phyloP scores from a whole-genome alignment of 192 early-diverging fungal species.

The Lobosporangium transversale region DNA sequence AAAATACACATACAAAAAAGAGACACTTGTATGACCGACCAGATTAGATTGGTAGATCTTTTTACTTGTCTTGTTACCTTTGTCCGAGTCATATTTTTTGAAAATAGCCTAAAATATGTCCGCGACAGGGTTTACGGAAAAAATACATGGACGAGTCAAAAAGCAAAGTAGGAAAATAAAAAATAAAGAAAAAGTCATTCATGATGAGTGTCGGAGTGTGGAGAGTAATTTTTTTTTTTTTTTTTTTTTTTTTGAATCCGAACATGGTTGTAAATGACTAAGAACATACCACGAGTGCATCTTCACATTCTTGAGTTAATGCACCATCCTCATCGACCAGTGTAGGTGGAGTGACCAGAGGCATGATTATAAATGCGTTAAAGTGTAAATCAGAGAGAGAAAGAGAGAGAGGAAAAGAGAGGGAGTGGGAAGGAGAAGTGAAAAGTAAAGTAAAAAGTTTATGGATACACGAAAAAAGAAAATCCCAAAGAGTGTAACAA shows the following conservation, averaged over 20 bases:
- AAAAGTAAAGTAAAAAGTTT: no score
- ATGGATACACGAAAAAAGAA: neutral
- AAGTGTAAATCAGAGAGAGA: conserved; percentile 7
- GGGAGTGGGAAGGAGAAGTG: no score
- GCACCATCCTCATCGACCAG: conserved; percentile 48
- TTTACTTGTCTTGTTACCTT: no score
- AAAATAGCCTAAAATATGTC: conserved; percentile 43
- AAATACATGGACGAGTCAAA: neutral
- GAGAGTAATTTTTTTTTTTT: no score
- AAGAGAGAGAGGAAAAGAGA: neutral
- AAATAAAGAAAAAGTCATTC: no score
- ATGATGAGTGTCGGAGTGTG: no score
- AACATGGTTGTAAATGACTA: neutral
- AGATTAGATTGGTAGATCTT: no score
- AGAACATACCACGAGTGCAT: conserved; percentile 37
- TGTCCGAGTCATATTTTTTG: conserved; percentile 39
- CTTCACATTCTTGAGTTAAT: conserved; percentile 40
- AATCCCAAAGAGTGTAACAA: neutral
- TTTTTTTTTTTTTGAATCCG: neutral
- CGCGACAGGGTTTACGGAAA: no score
- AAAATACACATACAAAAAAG: no score
- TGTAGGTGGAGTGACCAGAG: conserved; percentile 35
- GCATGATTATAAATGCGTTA: conserved; percentile 19
- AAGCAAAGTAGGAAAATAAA: no score
- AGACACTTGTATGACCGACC: no score